Evolutionary conservation across 106 monocot species (phyloP).

Genomic region (Dactylorhiza incarnata): DNA sequence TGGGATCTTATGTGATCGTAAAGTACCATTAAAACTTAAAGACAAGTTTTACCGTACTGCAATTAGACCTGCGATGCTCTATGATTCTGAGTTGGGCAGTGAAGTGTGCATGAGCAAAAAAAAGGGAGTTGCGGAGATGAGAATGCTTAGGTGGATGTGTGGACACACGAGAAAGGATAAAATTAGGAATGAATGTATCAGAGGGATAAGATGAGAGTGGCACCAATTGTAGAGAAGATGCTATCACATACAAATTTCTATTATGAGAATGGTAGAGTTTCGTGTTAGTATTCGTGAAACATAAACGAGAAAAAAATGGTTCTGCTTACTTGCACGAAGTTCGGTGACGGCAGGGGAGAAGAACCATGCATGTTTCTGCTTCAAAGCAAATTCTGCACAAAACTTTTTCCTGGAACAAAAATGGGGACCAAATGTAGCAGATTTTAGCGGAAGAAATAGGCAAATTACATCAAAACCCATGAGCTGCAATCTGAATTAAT

Average conservation of each 20-base stretch:
- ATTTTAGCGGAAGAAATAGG: not conserved
- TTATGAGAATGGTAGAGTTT: not conserved
- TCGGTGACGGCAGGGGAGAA: conserved; percentile 87
- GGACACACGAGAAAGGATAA: too few relatives aligned
- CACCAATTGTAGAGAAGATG: too few relatives aligned
- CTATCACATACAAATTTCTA: not conserved
- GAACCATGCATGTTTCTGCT: conserved; percentile 84
- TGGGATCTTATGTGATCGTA: too few relatives aligned
- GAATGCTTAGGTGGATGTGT: too few relatives aligned
- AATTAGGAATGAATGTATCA: too few relatives aligned
- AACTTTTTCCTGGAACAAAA: conserved; percentile 66
- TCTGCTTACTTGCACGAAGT: conserved; percentile 80
- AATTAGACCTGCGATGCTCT: too few relatives aligned
- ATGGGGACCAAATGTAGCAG: not conserved
- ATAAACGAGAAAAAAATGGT: not conserved
- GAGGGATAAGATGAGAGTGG: too few relatives aligned
- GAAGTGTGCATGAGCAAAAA: too few relatives aligned
- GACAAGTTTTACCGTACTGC: too few relatives aligned
- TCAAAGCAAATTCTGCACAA: conserved; percentile 86
- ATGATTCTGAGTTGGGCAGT: too few relatives aligned
- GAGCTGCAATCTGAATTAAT: not conserved
- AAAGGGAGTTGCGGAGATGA: too few relatives aligned
- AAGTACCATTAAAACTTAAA: too few relatives aligned
- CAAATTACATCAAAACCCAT: not conserved
- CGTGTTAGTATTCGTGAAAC: not conserved